Percentiles rank a stretch among this genome's conserved stretches.
phyloP scores from a whole-genome alignment of 345 rosid species.

The Turnera subulata region DNA sequence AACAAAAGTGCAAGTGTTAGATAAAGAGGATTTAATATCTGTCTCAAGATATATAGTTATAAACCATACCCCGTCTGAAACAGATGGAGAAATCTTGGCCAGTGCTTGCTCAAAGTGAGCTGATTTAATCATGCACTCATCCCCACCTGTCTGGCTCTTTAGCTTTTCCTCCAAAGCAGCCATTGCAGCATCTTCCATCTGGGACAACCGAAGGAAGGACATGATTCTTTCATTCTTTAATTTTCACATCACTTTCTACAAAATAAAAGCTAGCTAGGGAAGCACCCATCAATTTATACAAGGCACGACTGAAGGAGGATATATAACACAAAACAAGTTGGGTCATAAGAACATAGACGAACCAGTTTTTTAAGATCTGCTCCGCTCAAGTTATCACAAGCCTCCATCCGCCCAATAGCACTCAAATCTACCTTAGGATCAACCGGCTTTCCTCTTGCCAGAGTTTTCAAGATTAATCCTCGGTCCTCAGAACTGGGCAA shows the following conservation, averaged over 20 bases:
- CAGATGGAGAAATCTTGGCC: slow-evolving; percentile 55
- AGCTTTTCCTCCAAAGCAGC: slow-evolving; percentile 54
- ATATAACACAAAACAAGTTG: not conserved
- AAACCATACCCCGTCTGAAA: slow-evolving; percentile 43
- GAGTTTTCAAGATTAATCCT: slow-evolving; percentile 70
- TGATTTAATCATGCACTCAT: slow-evolving; percentile 18
- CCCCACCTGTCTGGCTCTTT: slow-evolving; percentile 12
- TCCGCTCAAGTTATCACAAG: slow-evolving; percentile 77
- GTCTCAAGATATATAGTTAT: not conserved
- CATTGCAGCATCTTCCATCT: slow-evolving; percentile 76
- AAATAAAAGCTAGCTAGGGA: too few relatives aligned
- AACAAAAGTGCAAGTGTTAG: not conserved
- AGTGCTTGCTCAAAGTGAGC: slow-evolving; percentile 60
- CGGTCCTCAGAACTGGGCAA: slow-evolving; percentile 79
- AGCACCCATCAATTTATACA: too few relatives aligned
- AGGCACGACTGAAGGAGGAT: too few relatives aligned
- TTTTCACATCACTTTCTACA: too few relatives aligned
- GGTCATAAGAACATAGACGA: slow-evolving; percentile 11
- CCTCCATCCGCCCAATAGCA: slow-evolving; percentile 54
- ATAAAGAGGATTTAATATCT: not conserved
- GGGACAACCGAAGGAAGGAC: too few relatives aligned
- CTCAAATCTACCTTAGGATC: slow-evolving; percentile 69
- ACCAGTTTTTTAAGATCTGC: slow-evolving; percentile 93
- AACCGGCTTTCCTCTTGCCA: slow-evolving; percentile 65
- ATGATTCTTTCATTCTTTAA: too few relatives aligned